Evolutionary conservation across 106 monocot species (phyloP).

Genomic region (Amphibolis antarctica): DNA sequence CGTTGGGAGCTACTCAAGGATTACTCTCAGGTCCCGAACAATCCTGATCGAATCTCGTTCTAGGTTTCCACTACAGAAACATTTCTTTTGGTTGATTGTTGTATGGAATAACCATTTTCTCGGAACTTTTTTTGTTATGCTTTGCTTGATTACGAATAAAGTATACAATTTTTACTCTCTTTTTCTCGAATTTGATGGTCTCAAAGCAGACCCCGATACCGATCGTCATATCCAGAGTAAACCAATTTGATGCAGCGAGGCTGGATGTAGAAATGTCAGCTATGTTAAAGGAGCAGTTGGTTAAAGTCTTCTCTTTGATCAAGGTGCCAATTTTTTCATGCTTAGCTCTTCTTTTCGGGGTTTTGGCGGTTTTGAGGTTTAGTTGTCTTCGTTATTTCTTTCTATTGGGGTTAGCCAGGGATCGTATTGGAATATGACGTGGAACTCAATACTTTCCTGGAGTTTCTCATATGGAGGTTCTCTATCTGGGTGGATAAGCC

Average conservation of each 20-base stretch:
- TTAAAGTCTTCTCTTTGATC: slow-evolving; percentile 87
- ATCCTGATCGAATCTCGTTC: neutral
- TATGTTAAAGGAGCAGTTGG: slow-evolving; percentile 95
- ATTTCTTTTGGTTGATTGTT: neutral
- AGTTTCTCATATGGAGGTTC: slow-evolving; percentile 99
- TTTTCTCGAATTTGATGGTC: neutral
- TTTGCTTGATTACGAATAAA: neutral
- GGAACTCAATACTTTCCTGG: slow-evolving; percentile 94
- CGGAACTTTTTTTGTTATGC: neutral
- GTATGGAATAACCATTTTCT: neutral
- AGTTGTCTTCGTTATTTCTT: slow-evolving; percentile 21
- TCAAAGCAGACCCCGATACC: slow-evolving; percentile 27
- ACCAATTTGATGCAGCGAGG: slow-evolving; percentile 96
- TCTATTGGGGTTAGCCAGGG: slow-evolving; percentile 96
- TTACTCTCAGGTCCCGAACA: slow-evolving; percentile 27
- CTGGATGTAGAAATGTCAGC: slow-evolving; percentile 95
- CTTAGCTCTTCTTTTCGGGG: neutral
- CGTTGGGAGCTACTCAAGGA: slow-evolving; percentile 22
- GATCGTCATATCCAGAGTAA: slow-evolving; percentile 78
- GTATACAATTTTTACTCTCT: neutral
- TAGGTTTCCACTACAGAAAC: neutral
- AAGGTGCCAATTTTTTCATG: slow-evolving; percentile 34
- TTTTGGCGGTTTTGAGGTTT: neutral
- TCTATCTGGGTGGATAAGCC: slow-evolving; percentile 99
- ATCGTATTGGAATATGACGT: slow-evolving; percentile 93